Evolutionary conservation across 805 yeast genomes (phyloP), one percentile per base, ranked within the genome.

Genomic region (Suhomyces canberraensis): DNA sequence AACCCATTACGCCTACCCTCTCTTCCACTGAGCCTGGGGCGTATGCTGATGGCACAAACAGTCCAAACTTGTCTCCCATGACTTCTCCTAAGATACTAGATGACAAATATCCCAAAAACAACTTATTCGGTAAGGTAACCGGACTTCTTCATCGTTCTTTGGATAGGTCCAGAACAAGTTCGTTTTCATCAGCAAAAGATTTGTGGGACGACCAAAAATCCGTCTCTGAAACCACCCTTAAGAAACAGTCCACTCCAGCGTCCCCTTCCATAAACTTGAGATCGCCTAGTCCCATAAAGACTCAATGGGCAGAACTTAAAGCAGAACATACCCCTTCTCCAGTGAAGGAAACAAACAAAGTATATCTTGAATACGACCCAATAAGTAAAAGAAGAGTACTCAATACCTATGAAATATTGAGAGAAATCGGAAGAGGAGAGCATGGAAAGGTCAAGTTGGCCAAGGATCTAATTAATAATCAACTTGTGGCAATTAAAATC

Each of bases 371-470:
- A 48, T 89, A 87, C 61, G 96, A 93, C 58, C 97, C 98, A 0
- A 75, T 84, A 4, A 79, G 83, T 1, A 80, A 83, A 43, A 76
- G 93, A 34, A 85, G 90, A 55, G 79, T 83, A 24, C 70, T 93
- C 43, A 93, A 93, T 61, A 80, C 95, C 0, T 93, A 90, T 56
- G 98, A 93, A 60, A 85, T 93, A 25, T 62, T 89, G 20, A 71
- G 75, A 17, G 97, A 90, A 62, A 70, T 93, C 19, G 98, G 98
- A 8, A 73, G 85, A 24, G 98, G 98, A n/a, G 96, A 90, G 58
- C 98, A 91, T 61, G 98, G 98, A n/a, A 91, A 88, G 58, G 98
- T 93, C 29, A 93, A 93, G 58, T 71, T 93, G 14, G 98, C 95
- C 0, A 76, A 76, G 41, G 91, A 90, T 55, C 60, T 81, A 37